phyloP scores from a whole-genome alignment of 75 land plant species.

The Cunninghamia lanceolata region DNA sequence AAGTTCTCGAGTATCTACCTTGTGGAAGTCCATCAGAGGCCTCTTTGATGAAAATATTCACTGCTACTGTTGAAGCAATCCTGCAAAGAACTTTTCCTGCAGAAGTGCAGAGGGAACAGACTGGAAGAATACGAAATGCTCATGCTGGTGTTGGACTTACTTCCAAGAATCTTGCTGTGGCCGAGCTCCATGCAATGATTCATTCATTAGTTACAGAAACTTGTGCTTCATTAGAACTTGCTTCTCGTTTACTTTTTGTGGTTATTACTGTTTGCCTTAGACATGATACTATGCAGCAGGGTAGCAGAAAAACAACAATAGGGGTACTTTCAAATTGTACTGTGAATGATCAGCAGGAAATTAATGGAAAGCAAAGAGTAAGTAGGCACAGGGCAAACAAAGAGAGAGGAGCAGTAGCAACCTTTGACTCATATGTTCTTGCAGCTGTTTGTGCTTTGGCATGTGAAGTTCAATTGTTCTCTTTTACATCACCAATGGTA shows the following conservation, averaged over 20 bases:
- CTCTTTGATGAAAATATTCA: conserved; percentile 85
- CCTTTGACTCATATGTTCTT: conserved; percentile 87
- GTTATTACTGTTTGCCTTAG: conserved; percentile 89
- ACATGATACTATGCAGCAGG: conserved; percentile 75
- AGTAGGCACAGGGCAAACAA: conserved; percentile 22
- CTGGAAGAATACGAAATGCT: conserved; percentile 27
- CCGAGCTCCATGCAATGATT: conserved; percentile 88
- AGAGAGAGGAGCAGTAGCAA: conserved; percentile 81
- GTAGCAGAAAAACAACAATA: conserved; percentile 38
- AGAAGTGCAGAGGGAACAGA: conserved; percentile 31
- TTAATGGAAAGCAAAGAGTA: conserved; percentile 23
- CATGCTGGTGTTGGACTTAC: conserved; percentile 40
- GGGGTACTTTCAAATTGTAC: conserved; percentile 1
- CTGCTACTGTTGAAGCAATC: conserved; percentile 88
- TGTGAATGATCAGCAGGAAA: conserved; percentile 17
- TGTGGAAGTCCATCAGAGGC: conserved; percentile 90
- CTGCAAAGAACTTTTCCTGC: conserved; percentile 78
- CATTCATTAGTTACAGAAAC: conserved; percentile 82
- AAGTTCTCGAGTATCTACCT: conserved; percentile 85
- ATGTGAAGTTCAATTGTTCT: conserved; percentile 84
- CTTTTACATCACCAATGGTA: conserved; percentile 48
- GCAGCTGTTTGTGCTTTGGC: conserved; percentile 94
- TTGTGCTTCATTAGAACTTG: conserved; percentile 76
- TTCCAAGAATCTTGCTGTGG: conserved; percentile 70
- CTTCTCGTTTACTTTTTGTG: conserved; percentile 78